Base-by-base conservation (phyloP, 2,329 filamentous ascomycete genomes). In the Akanthomyces uredinophilus region DNA sequence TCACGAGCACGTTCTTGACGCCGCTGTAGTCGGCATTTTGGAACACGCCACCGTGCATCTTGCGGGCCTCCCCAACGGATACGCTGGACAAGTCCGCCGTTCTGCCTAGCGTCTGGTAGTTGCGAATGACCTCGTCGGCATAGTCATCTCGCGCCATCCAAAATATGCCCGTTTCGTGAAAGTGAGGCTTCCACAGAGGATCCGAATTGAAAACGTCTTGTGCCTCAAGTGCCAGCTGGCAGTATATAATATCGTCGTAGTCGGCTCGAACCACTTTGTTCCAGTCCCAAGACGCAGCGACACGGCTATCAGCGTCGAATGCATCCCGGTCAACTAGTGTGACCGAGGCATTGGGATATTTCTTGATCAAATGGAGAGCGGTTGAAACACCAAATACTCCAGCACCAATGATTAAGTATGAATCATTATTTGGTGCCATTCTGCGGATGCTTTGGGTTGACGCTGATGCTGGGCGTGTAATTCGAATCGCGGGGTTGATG, bases 191-290 rank as follows among this genome's bases (percentile, higher is more conserved):
- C 75, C 83, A 85, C 2, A 87, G 75, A 1, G 84, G 81, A 59
- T 86, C 82, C 1, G 72, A 74, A 60, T 79, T 79, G 78, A 87
- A 91, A 0, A 84, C 73, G 57, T 86, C 81, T 68, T 87, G 84
- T 0, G 88, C 84, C 73, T 90, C 86, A 32, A 89, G 78, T 0
- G 83, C 88, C 22, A 91, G 78, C 55, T 80, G 73, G 71, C 83
- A 86, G 76, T 91, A 90, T 18, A 85, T 72, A 1, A 83, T 74
- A 67, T 88, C 84, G 61, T 83, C 79, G 74, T 90, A 90, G 71
- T 90, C 87, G 53, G 87, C 85, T 62, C 87, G 85, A 18, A 90
- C 80, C 32, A 89, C 86, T 72, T 90, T 90, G 76, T 89, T 90
- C 81, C 87, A 86, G 74, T 91, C 88, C 78, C 85, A 88, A 0